Conservation (phyloP, 345 rosid species). For the Pistacia integerrima region DNA sequence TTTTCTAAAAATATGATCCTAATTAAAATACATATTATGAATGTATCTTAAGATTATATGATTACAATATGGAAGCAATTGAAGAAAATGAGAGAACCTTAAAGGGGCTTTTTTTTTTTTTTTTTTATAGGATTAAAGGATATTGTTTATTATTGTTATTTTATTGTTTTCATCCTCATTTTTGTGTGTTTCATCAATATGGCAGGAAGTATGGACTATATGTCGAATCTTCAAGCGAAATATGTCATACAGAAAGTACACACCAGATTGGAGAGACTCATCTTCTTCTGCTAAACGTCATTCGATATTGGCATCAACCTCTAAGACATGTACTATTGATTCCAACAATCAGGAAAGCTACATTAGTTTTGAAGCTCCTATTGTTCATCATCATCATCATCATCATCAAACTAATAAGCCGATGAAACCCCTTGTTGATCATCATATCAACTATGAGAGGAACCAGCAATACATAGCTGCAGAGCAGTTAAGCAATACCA, state of each 20-base stretch:
- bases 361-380: slow-evolving; percentile 47
- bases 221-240: slow-evolving; percentile 78
- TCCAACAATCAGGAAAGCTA: slow-evolving; percentile 41
- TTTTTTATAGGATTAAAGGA: too few relatives aligned
- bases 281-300: slow-evolving; percentile 23
- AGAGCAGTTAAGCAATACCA: slow-evolving; percentile 9
- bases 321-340: slow-evolving; percentile 24
- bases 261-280: slow-evolving; percentile 60
- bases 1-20: too few relatives aligned
- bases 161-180: too few relatives aligned
- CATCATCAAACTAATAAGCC: slow-evolving; percentile 20
- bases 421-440: slow-evolving; percentile 4
- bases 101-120: too few relatives aligned
- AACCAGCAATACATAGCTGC: slow-evolving; percentile 1
- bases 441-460: background rate
- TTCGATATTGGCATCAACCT: slow-evolving; percentile 19
- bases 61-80: too few relatives aligned
- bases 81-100: too few relatives aligned
- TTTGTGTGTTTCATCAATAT: background rate
- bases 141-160: too few relatives aligned
- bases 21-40: too few relatives aligned
- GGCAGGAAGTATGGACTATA: slow-evolving; percentile 89
- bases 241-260: slow-evolving; percentile 48
- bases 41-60: too few relatives aligned
- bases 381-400: slow-evolving; percentile 5